Evolutionary conservation across 2,329 filamentous ascomycete species (phyloP).

Genomic region (Simplicillium sp.): DNA sequence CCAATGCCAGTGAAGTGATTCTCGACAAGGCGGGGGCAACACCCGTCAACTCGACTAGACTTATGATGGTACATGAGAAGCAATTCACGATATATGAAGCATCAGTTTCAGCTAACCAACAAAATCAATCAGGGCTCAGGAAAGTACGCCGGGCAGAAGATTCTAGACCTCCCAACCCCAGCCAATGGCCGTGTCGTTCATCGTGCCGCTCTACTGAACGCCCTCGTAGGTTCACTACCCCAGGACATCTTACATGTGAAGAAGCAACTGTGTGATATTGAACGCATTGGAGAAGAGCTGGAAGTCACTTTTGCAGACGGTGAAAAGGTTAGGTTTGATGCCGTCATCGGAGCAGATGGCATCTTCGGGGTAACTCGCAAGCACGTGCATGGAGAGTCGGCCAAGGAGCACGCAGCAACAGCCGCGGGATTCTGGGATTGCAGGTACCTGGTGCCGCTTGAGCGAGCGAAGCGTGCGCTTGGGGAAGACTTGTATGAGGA

Average conservation of each 20-base stretch:
- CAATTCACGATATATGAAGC: too few relatives aligned
- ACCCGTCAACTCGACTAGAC: too few relatives aligned
- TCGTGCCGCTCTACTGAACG: slow-evolving; percentile 11
- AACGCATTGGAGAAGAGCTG: not conserved
- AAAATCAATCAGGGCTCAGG: too few relatives aligned
- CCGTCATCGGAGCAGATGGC: slow-evolving; percentile 14
- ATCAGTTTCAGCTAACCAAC: too few relatives aligned
- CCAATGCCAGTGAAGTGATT: slow-evolving; percentile 8
- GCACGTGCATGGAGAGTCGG: slow-evolving; percentile 6
- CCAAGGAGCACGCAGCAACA: not conserved
- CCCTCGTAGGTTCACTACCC: slow-evolving; percentile 10
- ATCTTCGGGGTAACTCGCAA: slow-evolving; percentile 11
- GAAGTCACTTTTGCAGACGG: slow-evolving; percentile 11
- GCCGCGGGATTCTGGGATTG: slow-evolving; percentile 2
- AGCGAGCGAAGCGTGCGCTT: not conserved
- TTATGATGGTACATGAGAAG: too few relatives aligned
- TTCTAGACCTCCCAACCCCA: not conserved
- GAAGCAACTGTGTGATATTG: slow-evolving; percentile 9
- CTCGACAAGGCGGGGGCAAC: slow-evolving; percentile 2
- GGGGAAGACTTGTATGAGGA: not conserved
- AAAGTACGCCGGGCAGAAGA: too few relatives aligned
- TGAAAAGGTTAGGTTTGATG: slow-evolving; percentile 6
- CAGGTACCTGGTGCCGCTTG: slow-evolving; percentile 2
- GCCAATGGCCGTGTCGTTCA: slow-evolving; percentile 7
- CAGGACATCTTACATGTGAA: slow-evolving; percentile 4